Evolutionary conservation across 768 basidiomycete genomes (phyloP), one percentile per base, ranked within the genome.

Genomic region (Arthromyces matolae): DNA sequence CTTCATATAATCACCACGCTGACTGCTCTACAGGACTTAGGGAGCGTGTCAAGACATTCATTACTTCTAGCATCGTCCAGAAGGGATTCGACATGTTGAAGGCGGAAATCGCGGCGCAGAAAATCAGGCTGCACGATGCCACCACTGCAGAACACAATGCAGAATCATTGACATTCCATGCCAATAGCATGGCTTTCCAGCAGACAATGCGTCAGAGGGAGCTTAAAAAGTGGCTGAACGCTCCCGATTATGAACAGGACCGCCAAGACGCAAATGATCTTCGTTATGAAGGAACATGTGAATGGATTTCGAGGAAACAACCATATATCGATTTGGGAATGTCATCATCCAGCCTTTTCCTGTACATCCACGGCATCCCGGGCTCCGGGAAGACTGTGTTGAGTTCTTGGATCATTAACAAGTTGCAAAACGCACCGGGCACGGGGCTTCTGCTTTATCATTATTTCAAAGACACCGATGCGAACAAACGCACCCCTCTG

Each of bases 361-460:
- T 52, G 12, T 39, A 48, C 16, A 36, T 52, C 12, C 34, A 44
- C 19, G 47, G 51, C 7, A 49, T 48, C 2, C 36, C 47, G 1
- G 51, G 51, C 1, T 42, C 51, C 2, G 47, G 51, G 3, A 52
- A 52, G 37, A 48, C 51, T 4, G 20, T 52, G 13, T 32, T 52
- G 42, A 52, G 42, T 16, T 44, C 51, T 5, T 49, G 51, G 51
- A 29, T 52, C 8, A 48, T 52, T 37, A 33, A 28, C 4, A 2
- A 42, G 24, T 24, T 24, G 8, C 29, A 19, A n/a, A n/a, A n/a
- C n/a, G n/a, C n/a, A n/a, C n/a, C n/a, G n/a, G n/a, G n/a, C n/a
- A n/a, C n/a, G n/a, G n/a, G 3, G 24, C 39, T 18, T 10, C 14
- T 44, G 7, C 33, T 52, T 27, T 49, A 48, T 34, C 51, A 52